These are phyloP conservation scores for Russula dissimulans DNA, from an alignment of 768 basidiomycete genomes.

Conservation along the genomic window DNA sequence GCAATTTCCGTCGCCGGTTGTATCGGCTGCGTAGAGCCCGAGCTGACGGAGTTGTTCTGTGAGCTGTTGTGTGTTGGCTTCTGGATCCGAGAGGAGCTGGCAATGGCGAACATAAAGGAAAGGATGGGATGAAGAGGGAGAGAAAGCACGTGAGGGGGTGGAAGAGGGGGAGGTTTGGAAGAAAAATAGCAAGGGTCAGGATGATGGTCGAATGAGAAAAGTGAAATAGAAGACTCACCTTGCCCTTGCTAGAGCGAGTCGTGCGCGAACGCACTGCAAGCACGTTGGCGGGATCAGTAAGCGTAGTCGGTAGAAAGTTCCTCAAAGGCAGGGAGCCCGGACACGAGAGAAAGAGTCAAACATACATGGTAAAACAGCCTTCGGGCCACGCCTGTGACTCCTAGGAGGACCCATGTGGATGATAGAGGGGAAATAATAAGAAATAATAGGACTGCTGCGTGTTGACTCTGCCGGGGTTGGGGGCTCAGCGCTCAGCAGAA, in stretches of 20 bases:
- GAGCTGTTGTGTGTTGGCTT: constrained; percentile 55
- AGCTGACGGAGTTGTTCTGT: constrained; percentile 64
- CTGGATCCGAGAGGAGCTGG: constrained; percentile 46
- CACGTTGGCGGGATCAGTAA: constrained; percentile 21
- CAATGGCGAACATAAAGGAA: not conserved
- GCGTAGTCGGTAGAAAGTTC: not conserved
- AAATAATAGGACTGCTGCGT: constrained; percentile 5
- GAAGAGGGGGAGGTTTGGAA: not conserved
- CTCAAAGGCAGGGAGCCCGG: not conserved
- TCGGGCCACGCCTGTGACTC: constrained; percentile 16
- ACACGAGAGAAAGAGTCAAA: not conserved
- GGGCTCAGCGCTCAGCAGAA: not conserved
- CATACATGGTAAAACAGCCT: constrained; percentile 15
- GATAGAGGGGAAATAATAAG: constrained; percentile 5
- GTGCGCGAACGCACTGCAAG: constrained; percentile 44
- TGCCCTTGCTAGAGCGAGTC: constrained; percentile 49
- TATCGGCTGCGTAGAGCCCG: constrained; percentile 81
- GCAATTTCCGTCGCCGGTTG: constrained; percentile 87
- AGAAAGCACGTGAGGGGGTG: constrained; percentile 6
- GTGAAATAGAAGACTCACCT: constrained; percentile 31
- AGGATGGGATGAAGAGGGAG: not conserved
- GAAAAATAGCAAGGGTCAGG: constrained; percentile 1
- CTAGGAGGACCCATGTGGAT: constrained; percentile 16
- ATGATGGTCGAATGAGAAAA: not conserved
- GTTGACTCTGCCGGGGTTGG: constrained; percentile 15